phyloP scores from a whole-genome alignment of 345 rosid species.

The Moringa oleifera region DNA sequence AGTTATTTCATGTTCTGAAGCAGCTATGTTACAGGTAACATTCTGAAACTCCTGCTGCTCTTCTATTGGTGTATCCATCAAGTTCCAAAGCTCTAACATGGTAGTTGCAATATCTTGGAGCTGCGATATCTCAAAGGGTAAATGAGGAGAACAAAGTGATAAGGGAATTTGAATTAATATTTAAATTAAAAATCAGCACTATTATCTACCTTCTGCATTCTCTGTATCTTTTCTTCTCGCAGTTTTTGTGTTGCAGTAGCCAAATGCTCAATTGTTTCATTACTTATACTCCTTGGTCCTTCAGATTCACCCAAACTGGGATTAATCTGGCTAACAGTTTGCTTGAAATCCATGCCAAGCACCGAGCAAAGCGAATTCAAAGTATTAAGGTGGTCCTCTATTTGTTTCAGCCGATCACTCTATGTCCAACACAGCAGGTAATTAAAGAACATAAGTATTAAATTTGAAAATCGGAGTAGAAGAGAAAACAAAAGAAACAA shows the following conservation, averaged over 20 bases:
- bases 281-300: constrained; percentile 47
- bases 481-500: neutral
- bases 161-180: neutral
- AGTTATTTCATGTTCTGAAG: constrained; percentile 85
- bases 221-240: constrained; percentile 69
- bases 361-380: constrained; percentile 53
- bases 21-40: constrained; percentile 92
- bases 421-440: constrained; percentile 21
- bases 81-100: constrained; percentile 91
- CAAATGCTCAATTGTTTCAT: constrained; percentile 49
- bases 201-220: constrained; percentile 73
- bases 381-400: constrained; percentile 43
- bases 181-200: constrained; percentile 10
- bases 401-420: constrained; percentile 63
- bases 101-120: constrained; percentile 96
- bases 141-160: constrained; percentile 1
- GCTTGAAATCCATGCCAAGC: constrained; percentile 75
- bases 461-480: constrained; percentile 4
- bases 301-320: constrained; percentile 52
- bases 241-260: constrained; percentile 40
- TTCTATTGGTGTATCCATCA: constrained; percentile 97
- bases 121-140: constrained; percentile 33
- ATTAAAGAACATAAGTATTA: constrained; percentile 2
- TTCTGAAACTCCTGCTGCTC: constrained; percentile 88
- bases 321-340: constrained; percentile 44